A percentile compares a stretch with the other conserved stretches of the same genome.
Conservation (phyloP, 2,329 filamentous ascomycete genomes). For the Emmonsia crescens region DNA sequence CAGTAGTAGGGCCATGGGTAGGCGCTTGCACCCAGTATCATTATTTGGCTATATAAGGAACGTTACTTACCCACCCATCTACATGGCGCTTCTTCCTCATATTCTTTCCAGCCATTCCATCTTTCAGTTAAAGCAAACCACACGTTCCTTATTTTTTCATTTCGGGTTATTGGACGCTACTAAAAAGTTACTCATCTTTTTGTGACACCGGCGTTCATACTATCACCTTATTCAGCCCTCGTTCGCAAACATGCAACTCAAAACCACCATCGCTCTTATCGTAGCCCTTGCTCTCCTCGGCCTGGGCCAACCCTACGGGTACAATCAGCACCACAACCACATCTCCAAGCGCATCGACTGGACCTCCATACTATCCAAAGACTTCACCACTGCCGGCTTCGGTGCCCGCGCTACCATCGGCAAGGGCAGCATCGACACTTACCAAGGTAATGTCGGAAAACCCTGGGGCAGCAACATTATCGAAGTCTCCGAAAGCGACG, state of each 20-base stretch:
- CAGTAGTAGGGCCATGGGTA: neutral
- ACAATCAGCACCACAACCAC: constrained; percentile 5
- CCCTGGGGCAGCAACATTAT: constrained; percentile 34
- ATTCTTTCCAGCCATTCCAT: neutral
- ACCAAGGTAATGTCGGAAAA: constrained; percentile 26
- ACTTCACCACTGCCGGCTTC: constrained; percentile 23
- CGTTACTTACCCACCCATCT: neutral
- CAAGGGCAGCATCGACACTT: constrained; percentile 15
- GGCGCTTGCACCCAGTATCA: neutral
- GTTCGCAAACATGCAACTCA: constrained; percentile 26
- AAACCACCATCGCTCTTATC: constrained; percentile 27
- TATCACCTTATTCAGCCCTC: neutral
- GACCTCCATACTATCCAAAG: constrained; percentile 15
- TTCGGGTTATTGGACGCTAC: neutral
- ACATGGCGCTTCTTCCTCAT: neutral
- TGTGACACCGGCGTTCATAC: neutral
- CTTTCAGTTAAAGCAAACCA: neutral
- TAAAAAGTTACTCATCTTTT: neutral
- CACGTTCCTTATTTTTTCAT: neutral
- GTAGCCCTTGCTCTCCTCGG: constrained; percentile 28
- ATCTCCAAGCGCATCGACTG: constrained; percentile 14
- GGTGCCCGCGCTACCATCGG: constrained; percentile 17
- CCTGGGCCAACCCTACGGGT: constrained; percentile 25
- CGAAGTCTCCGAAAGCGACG: constrained; percentile 23
- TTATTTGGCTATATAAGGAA: neutral